phyloP scores from a whole-genome alignment of 257 asterid species.

The Asclepias syriaca region DNA sequence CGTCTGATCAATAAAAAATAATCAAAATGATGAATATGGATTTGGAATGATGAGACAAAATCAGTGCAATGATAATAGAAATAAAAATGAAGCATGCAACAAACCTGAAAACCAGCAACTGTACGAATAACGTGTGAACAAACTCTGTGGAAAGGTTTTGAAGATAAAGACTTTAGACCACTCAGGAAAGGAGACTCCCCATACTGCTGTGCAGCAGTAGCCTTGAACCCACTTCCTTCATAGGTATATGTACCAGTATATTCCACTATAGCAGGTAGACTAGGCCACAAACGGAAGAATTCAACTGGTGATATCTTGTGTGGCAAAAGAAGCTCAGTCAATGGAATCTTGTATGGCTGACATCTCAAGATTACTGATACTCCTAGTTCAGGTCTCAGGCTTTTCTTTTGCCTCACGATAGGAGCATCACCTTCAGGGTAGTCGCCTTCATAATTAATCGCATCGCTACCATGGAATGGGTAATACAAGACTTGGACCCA shows the following conservation, averaged over 20 bases:
- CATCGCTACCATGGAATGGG: constrained; percentile 66
- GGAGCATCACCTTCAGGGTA: constrained; percentile 64
- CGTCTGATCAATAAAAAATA: neutral
- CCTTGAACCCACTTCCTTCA: constrained; percentile 95
- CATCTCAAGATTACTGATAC: constrained; percentile 82
- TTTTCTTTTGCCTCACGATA: constrained; percentile 49
- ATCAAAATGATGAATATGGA: neutral
- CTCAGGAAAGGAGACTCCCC: constrained; percentile 91
- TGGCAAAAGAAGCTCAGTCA: constrained; percentile 87
- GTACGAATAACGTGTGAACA: constrained; percentile 88
- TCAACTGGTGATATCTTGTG: constrained; percentile 96
- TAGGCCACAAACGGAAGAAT: constrained; percentile 91
- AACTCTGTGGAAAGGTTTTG: constrained; percentile 87
- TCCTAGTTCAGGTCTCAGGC: constrained; percentile 52
- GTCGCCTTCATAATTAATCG: constrained; percentile 65
- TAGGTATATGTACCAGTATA: constrained; percentile 76
- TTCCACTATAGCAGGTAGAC: constrained; percentile 86
- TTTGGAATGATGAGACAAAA: neutral
- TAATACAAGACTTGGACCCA: constrained; percentile 91
- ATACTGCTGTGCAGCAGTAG: constrained; percentile 92
- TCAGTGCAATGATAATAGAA: neutral
- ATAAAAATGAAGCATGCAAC: constrained; percentile 16
- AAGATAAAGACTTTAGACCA: constrained; percentile 70
- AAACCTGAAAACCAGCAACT: constrained; percentile 90
- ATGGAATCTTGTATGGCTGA: constrained; percentile 90